Conservation (phyloP, 73 alveolate genomes). For the Paramecium primaurelia region DNA sequence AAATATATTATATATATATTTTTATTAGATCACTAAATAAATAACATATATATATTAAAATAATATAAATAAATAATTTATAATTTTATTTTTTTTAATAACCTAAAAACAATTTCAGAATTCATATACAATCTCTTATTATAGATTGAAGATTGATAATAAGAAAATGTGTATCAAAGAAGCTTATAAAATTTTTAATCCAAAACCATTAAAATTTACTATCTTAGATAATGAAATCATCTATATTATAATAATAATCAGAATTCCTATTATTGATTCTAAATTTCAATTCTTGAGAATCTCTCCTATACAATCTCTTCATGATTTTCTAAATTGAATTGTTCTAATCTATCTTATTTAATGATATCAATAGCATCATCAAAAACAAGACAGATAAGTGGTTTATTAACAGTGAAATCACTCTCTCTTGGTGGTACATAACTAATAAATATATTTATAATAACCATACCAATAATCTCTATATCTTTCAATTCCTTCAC, state of each 20-base stretch:
- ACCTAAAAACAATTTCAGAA: too few species aligned
- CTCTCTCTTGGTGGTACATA: slow-evolving; percentile 42
- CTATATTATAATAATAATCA: not conserved
- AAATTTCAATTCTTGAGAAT: not conserved
- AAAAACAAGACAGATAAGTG: not conserved
- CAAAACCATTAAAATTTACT: not conserved
- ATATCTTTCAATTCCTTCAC: slow-evolving; percentile 24
- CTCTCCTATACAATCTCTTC: slow-evolving; percentile 1
- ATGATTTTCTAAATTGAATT: slow-evolving; percentile 28
- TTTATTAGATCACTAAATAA: not conserved
- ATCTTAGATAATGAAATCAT: not conserved
- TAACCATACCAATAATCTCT: not conserved
- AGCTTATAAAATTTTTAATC: too few species aligned
- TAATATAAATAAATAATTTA: too few species aligned
- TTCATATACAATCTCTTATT: too few species aligned
- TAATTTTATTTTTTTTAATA: too few species aligned
- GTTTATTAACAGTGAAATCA: not conserved
- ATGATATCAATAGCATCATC: slow-evolving; percentile 31
- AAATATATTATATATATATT: not conserved
- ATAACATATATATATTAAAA: too few species aligned
- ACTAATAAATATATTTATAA: not conserved
- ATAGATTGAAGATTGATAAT: too few species aligned
- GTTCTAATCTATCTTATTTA: slow-evolving; percentile 8
- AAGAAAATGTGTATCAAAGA: too few species aligned
- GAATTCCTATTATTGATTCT: not conserved